Base-by-base conservation (phyloP, 345 rosid species). In the Garcia nutans region DNA sequence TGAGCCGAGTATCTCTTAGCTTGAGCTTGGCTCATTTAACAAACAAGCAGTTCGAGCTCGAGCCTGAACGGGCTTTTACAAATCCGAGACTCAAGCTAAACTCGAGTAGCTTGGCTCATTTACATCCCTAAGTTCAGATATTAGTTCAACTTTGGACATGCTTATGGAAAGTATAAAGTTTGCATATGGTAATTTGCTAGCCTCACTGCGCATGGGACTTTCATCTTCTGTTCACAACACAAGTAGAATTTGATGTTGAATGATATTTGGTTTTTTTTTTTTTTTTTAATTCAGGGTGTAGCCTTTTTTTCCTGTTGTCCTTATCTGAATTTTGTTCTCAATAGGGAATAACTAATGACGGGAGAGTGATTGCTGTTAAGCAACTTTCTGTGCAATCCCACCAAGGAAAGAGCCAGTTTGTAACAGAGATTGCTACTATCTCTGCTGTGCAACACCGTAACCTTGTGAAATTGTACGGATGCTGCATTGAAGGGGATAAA, bases 401-500 rank as follows among this genome's bases (percentile, higher is more conserved):
- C 71, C 94, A 92, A 78, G 97, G 97, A 31, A 92, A 88, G 80
- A 85, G 77, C 57, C 92, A 90, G 64, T 92, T 92, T 78, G 71
- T 90, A 19, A 79, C 94, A 28, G 93, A 90, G 88, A 92, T 92
- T 77, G 93, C 88, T 26, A 89, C 93, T 3, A 90, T 90, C 81
- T 92, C 85, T 54, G 79, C 82, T 5, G 84, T 87, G 68, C 90
- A 89, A 70, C 92, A 89, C 57, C 86, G 92, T 23, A 92, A 90
- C 79, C 93, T 92, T 50, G 93, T 92, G 62, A 90, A 90, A 82
- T 67, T 90, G 68, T 79, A 88, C 33, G 92, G 94, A 26, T 90
- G 91, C 83, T 89, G 94, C 82, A 87, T 89, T 7, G 91, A 87
- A 68, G 92, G 89, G 9, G 63, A 82, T 1, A 87, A 82, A 45